Base-by-base conservation (phyloP, 2,329 filamentous ascomycete genomes). In the Stylonectria norvegica region DNA sequence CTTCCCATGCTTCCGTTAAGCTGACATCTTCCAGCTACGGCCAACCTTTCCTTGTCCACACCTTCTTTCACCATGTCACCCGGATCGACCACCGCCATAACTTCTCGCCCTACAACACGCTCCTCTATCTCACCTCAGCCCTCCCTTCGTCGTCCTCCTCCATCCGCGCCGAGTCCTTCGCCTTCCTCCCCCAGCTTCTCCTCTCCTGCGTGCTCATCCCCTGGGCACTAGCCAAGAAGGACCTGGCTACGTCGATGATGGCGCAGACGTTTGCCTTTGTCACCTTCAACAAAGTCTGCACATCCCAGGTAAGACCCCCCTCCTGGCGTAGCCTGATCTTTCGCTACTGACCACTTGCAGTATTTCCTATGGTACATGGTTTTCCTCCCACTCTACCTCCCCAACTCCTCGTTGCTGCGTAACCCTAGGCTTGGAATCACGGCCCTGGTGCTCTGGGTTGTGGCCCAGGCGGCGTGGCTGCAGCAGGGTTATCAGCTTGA, bases 291-390 rank as follows among this genome's bases (percentile, higher is more conserved):
- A 98, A 98, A 70, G 93, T 98, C 47, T 97, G 91, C 75, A 98
- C 93, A 3, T 95, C 89, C 58, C 91, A 97, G 77, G 89, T 93
- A 76, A 49, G 75, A 60, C 30, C 15, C 0, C 17, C 14, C 40
- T 23, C 14, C 15, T 29, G 15, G 10, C 4, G 6, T 25, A 27
- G 23, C n/a, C 9, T 8, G 4, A 20, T 14, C 15, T 10, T 11
- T 8, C 4, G 14, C 6, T 29, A 25, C 50, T 61, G 23, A 59
- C 37, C n/a, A 12, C 2, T 14, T 10, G 20, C 9, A 95, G 89
- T 98, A 98, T 64, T 98, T 98, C 64, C 78, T 98, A 35, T 98
- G 93, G 93, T 97, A 98, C 66, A 83, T 96, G 66, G 80, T 96
- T 50, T 87, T 98, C 54, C 72, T 97, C 3, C 93, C 93, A 0